Conservation (phyloP, 306 rosid genomes). For the Canavalia ensiformis region DNA sequence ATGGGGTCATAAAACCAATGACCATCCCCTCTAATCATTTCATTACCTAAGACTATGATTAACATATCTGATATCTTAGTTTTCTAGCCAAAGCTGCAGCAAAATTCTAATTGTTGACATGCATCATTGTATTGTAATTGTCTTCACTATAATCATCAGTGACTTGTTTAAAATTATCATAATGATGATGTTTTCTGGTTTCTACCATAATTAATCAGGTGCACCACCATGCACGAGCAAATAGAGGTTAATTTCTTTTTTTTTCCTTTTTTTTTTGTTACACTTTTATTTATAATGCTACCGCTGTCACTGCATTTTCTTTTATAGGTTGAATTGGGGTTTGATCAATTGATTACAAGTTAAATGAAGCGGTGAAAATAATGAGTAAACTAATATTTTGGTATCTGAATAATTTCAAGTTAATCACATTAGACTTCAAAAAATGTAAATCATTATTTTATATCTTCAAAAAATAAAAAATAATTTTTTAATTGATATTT, state of each 20-base stretch:
- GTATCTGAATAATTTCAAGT: too few relatives aligned
- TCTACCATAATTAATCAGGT: slow-evolving; percentile 39
- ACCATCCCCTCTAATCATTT: slow-evolving; percentile 53
- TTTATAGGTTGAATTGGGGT: slow-evolving; percentile 9
- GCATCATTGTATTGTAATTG: slow-evolving; percentile 40
- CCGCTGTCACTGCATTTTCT: slow-evolving; percentile 38
- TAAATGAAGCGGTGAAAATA: slow-evolving; percentile 35
- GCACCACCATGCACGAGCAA: slow-evolving; percentile 49
- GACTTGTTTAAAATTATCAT: slow-evolving; percentile 46
- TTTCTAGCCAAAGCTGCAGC: slow-evolving; percentile 42
- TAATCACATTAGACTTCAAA: too few relatives aligned
- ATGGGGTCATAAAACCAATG: not conserved
- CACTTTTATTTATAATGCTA: slow-evolving; percentile 21
- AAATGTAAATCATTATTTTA: too few relatives aligned
- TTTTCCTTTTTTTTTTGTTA: not conserved
- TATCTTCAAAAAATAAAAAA: too few relatives aligned
- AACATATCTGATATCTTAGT: slow-evolving; percentile 48
- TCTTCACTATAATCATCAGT: slow-evolving; percentile 45
- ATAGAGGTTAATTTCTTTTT: not conserved
- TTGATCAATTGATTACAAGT: slow-evolving; percentile 13
- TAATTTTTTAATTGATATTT: too few relatives aligned
- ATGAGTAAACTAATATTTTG: not conserved
- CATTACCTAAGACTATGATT: slow-evolving; percentile 52
- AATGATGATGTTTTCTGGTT: slow-evolving; percentile 29
- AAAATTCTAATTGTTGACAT: slow-evolving; percentile 41